Base-by-base conservation (phyloP, 2,329 filamentous ascomycete species). In the Xylaria sp. region DNA sequence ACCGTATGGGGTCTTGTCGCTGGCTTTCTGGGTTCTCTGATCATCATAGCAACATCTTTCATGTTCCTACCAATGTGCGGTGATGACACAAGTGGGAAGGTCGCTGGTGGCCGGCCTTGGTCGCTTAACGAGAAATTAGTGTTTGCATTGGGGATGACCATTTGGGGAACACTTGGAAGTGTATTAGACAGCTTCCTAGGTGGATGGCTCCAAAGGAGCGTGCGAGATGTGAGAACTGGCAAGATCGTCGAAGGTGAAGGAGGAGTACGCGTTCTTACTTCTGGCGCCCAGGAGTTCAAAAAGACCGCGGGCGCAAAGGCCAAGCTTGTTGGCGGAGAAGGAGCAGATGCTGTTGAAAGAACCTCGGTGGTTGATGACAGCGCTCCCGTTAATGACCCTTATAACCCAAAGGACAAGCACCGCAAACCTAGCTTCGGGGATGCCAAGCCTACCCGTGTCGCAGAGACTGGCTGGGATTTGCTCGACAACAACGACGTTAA, bases 401-500 rank as follows among this genome's bases (percentile, higher is more conserved):
- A 88, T 75, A 84, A 87, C 70, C 75, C 82, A 8, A 81, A 80
- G 64, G 82, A 85, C 73, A 86, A 84, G 78, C 81, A 86, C 66
- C 83, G 86, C 52, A 82, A 80, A 75, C 74, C 85, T 7, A 88
- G 84, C 76, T 86, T 87, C 82, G 81, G 88, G 2, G 82, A 86
- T 66, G 82, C 85, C 65, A 85, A 84, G 75, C 87, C 91, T 69
- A 90, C 90, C 61, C 84, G 91, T 20, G 82, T 89, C 5, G 81
- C 91, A 7, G 89, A 92, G 80, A 91, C 84, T 73, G 94, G 78
- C 60, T 85, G 82, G 88, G 88, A 97, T 78, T 79, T 97, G 70
- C 83, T 99, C 66, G 94, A 97, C 80, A 99, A 99, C 80, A 99
- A 99, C 80, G 92, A 93, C 64, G 94, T 99, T 75, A 99, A 99